Base-by-base conservation (phyloP, 1,284 basidiomycete genomes). In the Hymenochaete sp. region DNA sequence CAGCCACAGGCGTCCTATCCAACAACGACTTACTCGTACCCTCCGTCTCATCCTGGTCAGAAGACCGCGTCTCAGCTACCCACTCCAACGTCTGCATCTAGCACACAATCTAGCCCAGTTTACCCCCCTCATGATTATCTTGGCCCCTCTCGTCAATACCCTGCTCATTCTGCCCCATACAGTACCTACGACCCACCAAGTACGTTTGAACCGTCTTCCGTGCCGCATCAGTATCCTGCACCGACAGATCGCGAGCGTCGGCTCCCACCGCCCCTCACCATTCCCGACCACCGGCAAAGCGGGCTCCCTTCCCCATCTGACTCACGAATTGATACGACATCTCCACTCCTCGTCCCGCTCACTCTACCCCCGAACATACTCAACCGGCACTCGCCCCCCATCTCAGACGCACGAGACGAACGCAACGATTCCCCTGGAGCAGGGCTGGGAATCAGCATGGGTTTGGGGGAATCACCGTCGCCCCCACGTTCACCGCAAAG, bases 221-320 rank as follows among this genome's bases (percentile, higher is more conserved):
- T 31, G 21, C 33, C 36, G 19, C n/a, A n/a, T 19, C 37, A 59
- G 66, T 5, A 66, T 66, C 35, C 63, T 60, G 49, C 55, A 62
- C n/a, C 43, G 49, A 43, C 16, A 60, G 27, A 50, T 53, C 38
- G 42, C 35, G 28, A 58, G 45, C 42, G 39, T 24, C 44, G 16
- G n/a, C 32, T 19, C 21, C 26, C 55, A 38, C 35, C 53, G 51
- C 47, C 60, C 44, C 62, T 64, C 51, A 31, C 63, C 55, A 56
- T 57, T 40, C 43, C 56, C 13, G 50, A 54, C n/a, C 44, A 51
- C 16, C 22, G 18, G 39, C 37, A 27, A 14, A 10, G 32, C 61
- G 14, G 35, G 10, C 38, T 44, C 31, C 45, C 52, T 13, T 40
- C 38, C 22, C 38, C 46, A 4, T n/a, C n/a, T n/a, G n/a, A n/a